Base-by-base conservation (phyloP, 805 yeast species). In the Wickerhamomyces bovis region DNA sequence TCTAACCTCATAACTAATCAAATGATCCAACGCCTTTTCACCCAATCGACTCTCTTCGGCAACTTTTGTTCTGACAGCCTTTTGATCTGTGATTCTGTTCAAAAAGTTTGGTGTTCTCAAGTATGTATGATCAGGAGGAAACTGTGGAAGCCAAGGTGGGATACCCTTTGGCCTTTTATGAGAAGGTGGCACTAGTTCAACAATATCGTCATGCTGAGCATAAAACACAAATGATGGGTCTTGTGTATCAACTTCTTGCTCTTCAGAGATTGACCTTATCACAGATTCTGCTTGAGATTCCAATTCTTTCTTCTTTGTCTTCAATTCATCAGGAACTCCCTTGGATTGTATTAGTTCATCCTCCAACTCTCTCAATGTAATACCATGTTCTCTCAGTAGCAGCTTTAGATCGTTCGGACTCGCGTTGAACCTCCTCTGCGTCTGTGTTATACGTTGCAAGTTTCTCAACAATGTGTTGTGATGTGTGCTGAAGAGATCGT, bases 111-210 rank as follows among this genome's bases (percentile, higher is more conserved):
- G 85, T 0, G 96, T 85, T 46, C 81, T 77, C 63, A 79, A 81
- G 62, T 85, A 92, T 0, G 98, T 92, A 64, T 90, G 95, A 57
- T 89, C 96, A 0, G 98, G 96, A 1, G 99, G 99, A 25, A 92
- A 72, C 12, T 80, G 80, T 0, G 99, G 99, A 55, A 92, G 68
- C 82, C 89, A 89, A 6, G 68, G 60, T 0, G 95, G 95, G 8
- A 87, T 73, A 49, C 78, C 78, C 6, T 62, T 60, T 42, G 67
- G 68, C 33, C 63, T 53, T 23, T 63, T 59, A 20, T 70, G 67
- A 1, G 67, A 62, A 31, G 82, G 66, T 46, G 82, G 89, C 13
- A 83, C 76, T 22, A 86, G 69, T 42, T 73, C 68, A 3, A 78
- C 70, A 4, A 80, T 69, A 44, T 73, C 77, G 43, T 77, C 72